Base-by-base conservation (phyloP, 352 stramenopile genomes). In the Poterioochromonas sp. region DNA sequence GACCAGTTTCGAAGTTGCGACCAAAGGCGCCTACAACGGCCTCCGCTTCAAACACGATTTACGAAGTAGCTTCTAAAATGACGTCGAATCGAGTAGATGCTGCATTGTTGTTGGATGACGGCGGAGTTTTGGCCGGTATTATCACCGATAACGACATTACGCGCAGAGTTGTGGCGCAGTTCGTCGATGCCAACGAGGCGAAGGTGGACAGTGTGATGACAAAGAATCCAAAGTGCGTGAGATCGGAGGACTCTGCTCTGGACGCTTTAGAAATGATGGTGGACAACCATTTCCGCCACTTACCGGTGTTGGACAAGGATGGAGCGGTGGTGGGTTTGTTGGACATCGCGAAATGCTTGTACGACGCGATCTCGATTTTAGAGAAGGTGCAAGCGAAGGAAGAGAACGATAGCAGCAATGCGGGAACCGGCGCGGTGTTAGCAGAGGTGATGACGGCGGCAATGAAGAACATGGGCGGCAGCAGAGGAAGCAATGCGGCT, bases 261-360 rank as follows among this genome's bases (percentile, higher is more conserved):
- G 94, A 99, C 73, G 95, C 95, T 0, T 88, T 99, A 83, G 86
- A 95, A 22, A 96, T 91, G 35, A 99, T 99, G 95, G 89, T 98
- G 49, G 93, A 98, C 79, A 80, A 70, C 73, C 85, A 79, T 58
- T 98, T 99, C 81, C 92, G 93, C 35, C 94, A 99, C 79, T 82
- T 99, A 58, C 95, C 95, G 1, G 95, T 99, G 22, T 90, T 97
- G 0, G 82, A 87, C 71, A 83, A 85, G 43, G 84, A 79, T 73
- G 87, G 86, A 29, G 88, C 87, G 0, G 92, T 98, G 2, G 91
- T 97, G 3, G 95, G 95, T 18, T 89, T 98, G 53, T 82, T 99
- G 32, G 95, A 97, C 85, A 98, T 99, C 84, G 93, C 92, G 12
- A 98, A 98, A 83, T 99, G 95, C 79, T 79, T 99, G 77, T 97